Evolutionary conservation across 2,329 filamentous ascomycete species (phyloP), one percentile per base, ranked within the genome.

Genomic region (Verticillium isaacii): DNA sequence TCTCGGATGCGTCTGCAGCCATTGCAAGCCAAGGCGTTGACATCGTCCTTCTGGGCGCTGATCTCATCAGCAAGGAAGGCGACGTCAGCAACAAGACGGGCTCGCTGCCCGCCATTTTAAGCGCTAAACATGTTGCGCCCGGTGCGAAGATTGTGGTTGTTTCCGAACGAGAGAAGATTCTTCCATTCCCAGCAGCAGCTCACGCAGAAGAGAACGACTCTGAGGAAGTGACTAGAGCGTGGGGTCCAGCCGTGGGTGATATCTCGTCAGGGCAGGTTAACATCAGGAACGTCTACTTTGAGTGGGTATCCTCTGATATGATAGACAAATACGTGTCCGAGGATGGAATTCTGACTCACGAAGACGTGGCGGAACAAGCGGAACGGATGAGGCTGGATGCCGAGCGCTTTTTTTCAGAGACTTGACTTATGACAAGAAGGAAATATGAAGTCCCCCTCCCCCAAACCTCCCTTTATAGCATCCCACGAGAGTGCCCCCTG

Each of bases 41-140:
- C 66, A 59, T 88, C 1, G 73, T 91, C 2, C 72, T 91, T 3
- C 74, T 91, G 1, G 88, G 88, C 1, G 86, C 87, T 1, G 88
- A 91, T 68, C 76, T 84, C 5, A 86, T 91, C 60, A 82, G 83
- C 14, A 70, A 74, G 0, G 70, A 74, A 1, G 88, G 86, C 2
- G 81, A 84, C 34, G 83, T 90, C 19, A 86, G 82, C 70, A 91
- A 90, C 73, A 91, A 90, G 72, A 86, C 81, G 0, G 88, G 88
- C 0, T 88, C 85, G 1, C 72, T 90, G 7, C 81, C 85, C 1
- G 80, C 84, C 1, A 79, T 85, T 0, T 74, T 89, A 1, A 79
- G 82, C 58, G 82, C 84, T 8, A 84, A 78, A 60, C 71, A 82
- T 58, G 71, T 83, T 3, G 77, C 79, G 4, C 77, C 80, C 0